Evolutionary conservation across 2,329 filamentous ascomycete species (phyloP).

Genomic region (Aspergillus costaricaensis): DNA sequence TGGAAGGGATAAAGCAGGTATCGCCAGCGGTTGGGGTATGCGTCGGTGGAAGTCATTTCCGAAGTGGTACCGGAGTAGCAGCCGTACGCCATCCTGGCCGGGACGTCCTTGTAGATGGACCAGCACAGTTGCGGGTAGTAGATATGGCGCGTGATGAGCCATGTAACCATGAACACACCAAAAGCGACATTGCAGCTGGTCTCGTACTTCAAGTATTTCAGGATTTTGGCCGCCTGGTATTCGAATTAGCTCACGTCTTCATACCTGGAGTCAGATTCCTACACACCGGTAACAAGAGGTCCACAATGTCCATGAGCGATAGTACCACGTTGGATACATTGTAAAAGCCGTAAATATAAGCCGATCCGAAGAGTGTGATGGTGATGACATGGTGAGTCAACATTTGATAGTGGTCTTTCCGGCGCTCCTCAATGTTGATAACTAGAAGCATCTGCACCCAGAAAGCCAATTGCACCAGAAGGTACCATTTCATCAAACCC

Average conservation of each 20-base stretch:
- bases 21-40: conserved; percentile 48
- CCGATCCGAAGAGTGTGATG: conserved; percentile 73
- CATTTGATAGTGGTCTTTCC: conserved; percentile 97
- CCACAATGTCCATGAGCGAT: conserved; percentile 90
- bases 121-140: conserved; percentile 78
- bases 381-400: conserved; percentile 93
- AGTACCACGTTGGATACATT: conserved; percentile 87
- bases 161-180: conserved; percentile 79
- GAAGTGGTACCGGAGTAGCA: conserved; percentile 65
- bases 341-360: conserved; percentile 84
- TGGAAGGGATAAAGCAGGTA: conserved; percentile 75
- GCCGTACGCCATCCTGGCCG: conserved; percentile 63
- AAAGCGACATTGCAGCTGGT: conserved; percentile 80
- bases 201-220: conserved; percentile 83
- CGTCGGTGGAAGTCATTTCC: conserved; percentile 37
- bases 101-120: conserved; percentile 72
- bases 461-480: conserved; percentile 85
- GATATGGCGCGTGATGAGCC: conserved; percentile 81
- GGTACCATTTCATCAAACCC: conserved; percentile 81
- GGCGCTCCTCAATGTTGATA: conserved; percentile 88
- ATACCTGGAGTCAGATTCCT: background rate
- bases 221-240: conserved; percentile 77
- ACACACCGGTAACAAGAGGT: conserved; percentile 80
- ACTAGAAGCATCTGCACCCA: conserved; percentile 94
- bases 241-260: background rate